Percentiles rank a stretch among this genome's conserved stretches.
These are phyloP conservation scores for Extremus antarcticus DNA, from an alignment of 495 filamentous ascomycete genomes.

Conservation along the genomic window DNA sequence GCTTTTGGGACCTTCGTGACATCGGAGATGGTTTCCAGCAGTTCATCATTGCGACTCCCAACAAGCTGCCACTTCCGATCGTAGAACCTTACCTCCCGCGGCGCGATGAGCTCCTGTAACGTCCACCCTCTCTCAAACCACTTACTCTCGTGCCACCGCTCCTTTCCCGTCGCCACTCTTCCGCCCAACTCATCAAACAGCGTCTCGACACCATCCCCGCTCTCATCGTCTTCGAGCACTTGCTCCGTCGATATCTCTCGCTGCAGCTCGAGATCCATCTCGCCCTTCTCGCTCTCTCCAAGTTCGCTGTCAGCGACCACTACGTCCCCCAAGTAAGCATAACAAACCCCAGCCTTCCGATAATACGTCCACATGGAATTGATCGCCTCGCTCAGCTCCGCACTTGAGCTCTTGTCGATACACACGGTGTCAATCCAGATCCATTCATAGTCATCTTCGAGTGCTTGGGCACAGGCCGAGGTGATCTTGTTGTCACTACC, in stretches of 20 bases:
- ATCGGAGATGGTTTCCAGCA: neutral
- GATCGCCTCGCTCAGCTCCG: slow-evolving; percentile 19
- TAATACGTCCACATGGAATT: no score
- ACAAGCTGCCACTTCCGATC: slow-evolving; percentile 4
- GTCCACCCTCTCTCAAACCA: slow-evolving; percentile 21
- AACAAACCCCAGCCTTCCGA: slow-evolving; percentile 5
- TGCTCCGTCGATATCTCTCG: no score
- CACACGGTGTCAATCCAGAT: slow-evolving; percentile 19
- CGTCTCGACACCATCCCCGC: no score
- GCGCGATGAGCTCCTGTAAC: slow-evolving; percentile 19
- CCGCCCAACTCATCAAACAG: no score
- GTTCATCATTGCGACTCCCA: neutral
- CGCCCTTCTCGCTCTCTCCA: no score
- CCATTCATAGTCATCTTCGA: neutral
- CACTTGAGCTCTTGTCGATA: slow-evolving; percentile 17
- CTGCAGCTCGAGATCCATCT: neutral
- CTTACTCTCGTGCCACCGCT: no score
- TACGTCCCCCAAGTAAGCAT: slow-evolving; percentile 15
- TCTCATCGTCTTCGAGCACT: neutral
- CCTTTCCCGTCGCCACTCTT: neutral
- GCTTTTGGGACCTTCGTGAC: neutral
- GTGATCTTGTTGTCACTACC: no score
- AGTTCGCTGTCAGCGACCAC: no score
- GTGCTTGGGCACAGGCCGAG: neutral
- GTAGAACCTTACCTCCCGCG: slow-evolving; percentile 11